Conservation (phyloP, 148 eudicot species). For the Spergularia marina region DNA sequence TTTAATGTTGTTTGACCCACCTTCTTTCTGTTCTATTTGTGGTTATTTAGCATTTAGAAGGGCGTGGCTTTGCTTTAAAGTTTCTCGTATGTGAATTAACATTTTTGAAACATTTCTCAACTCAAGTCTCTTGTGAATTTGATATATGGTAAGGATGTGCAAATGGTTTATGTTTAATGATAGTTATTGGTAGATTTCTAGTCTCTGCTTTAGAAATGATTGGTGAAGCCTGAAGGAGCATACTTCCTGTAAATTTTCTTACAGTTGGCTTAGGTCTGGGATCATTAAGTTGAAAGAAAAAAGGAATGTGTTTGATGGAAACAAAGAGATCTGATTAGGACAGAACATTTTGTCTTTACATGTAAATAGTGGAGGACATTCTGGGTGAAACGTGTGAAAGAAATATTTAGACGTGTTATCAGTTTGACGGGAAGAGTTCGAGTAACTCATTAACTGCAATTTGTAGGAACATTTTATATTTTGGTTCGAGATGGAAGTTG, state of each 20-base stretch:
- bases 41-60: too few species aligned
- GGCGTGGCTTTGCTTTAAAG: background rate
- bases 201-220: background rate
- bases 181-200: background rate
- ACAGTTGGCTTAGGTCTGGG: background rate
- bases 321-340: background rate
- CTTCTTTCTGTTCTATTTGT: too few species aligned
- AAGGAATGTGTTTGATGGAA: background rate
- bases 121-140: background rate
- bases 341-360: background rate
- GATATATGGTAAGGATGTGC: background rate
- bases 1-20: too few species aligned
- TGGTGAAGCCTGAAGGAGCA: background rate
- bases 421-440: background rate
- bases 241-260: constrained; percentile 17
- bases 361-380: background rate
- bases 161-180: too few species aligned
- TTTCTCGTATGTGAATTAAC: background rate
- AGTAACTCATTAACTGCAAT: background rate
- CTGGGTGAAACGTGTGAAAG: background rate
- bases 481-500: background rate
- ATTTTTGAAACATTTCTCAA: background rate
- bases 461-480: background rate
- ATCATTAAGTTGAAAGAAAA: background rate
- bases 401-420: background rate